phyloP scores from a whole-genome alignment of 768 basidiomycete genomes.

The Panus rudis region DNA sequence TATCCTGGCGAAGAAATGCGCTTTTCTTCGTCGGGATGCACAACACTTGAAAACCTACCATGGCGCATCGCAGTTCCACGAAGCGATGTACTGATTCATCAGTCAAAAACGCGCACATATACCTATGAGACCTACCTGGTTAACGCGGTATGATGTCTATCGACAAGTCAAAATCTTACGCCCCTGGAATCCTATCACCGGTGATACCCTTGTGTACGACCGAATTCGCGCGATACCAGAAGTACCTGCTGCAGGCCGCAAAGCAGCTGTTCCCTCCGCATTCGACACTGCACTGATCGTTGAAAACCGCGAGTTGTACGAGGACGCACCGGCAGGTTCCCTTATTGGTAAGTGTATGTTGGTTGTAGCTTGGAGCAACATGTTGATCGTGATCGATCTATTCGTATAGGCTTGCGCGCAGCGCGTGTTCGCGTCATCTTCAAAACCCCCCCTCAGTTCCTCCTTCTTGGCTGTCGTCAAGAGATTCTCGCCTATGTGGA shows the following conservation, averaged over 20 bases:
- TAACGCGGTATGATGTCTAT: too few species aligned
- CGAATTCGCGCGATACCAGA: constrained; percentile 8
- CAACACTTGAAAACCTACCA: too few species aligned
- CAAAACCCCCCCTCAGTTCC: constrained; percentile 1
- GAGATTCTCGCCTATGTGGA: constrained; percentile 2
- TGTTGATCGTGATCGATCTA: background rate
- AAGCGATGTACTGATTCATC: too few species aligned
- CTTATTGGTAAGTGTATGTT: background rate
- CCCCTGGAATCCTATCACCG: constrained; percentile 2
- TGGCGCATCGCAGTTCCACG: too few species aligned
- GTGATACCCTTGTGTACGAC: background rate
- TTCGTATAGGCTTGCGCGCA: constrained; percentile 7
- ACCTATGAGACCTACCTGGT: too few species aligned
- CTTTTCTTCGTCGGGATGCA: too few species aligned
- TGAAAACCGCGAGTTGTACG: constrained; percentile 1
- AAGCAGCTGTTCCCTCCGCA: background rate
- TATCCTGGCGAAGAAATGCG: too few species aligned
- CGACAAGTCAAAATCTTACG: constrained; percentile 5
- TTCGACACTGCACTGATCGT: constrained; percentile 9
- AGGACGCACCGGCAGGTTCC: background rate
- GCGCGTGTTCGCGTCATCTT: constrained; percentile 9
- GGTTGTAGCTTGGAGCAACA: background rate
- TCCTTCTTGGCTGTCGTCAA: background rate
- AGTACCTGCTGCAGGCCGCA: background rate
- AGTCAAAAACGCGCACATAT: too few species aligned